Evolutionary conservation across 441 rosid species (phyloP).

Genomic region (Rhodomyrtus psidioides): DNA sequence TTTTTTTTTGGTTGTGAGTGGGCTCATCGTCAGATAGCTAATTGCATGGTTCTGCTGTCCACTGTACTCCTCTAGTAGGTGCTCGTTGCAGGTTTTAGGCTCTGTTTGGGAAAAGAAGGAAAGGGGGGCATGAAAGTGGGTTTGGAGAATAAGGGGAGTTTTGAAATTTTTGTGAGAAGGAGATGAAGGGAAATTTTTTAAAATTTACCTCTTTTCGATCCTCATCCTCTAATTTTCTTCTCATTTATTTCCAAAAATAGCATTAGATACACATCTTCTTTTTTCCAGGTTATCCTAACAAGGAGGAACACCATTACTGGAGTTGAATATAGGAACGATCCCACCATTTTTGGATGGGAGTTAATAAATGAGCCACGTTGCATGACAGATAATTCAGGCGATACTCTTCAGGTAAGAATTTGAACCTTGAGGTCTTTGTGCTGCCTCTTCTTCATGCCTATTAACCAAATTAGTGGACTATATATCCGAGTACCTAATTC

Average conservation of each 20-base stretch:
- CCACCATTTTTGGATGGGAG: slow-evolving; percentile 93
- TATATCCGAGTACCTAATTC: not conserved
- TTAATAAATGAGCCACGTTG: slow-evolving; percentile 94
- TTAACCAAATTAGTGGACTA: not conserved
- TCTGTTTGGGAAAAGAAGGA: not conserved
- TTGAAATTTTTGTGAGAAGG: not conserved
- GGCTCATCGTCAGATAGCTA: not conserved
- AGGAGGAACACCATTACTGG: slow-evolving; percentile 89
- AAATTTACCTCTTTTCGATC: not conserved
- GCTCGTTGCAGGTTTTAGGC: not conserved
- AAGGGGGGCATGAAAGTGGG: not conserved
- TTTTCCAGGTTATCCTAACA: slow-evolving; percentile 55
- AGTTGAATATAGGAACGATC: slow-evolving; percentile 77
- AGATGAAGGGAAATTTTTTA: not conserved
- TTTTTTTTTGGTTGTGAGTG: not conserved
- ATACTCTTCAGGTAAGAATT: slow-evolving; percentile 77
- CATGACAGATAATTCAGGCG: slow-evolving; percentile 81
- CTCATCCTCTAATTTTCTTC: not conserved
- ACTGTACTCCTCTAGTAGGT: not conserved
- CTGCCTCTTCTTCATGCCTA: not conserved
- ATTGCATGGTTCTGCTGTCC: not conserved
- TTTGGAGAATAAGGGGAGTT: not conserved
- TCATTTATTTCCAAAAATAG: not conserved
- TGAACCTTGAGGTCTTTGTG: not conserved
- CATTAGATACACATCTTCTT: not conserved